Evolutionary conservation across 2,329 filamentous ascomycete genomes (phyloP).

Genomic region (Botrytis fragariae): DNA sequence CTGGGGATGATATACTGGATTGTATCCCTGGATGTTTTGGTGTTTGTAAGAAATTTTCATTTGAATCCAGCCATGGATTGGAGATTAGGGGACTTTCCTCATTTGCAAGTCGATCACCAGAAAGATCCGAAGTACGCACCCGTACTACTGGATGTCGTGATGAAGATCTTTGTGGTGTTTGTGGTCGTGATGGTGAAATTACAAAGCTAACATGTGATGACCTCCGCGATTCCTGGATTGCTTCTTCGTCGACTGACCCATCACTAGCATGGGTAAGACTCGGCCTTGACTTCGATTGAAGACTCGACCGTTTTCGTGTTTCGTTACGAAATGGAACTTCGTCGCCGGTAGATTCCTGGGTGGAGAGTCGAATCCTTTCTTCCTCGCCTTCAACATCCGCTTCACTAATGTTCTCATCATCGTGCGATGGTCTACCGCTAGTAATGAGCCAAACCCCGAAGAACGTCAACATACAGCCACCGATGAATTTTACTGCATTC

Average conservation of each 20-base stretch:
- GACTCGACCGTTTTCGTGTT: constrained; percentile 22
- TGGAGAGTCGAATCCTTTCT: constrained; percentile 58
- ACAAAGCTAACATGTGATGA: constrained; percentile 36
- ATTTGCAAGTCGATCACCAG: constrained; percentile 17
- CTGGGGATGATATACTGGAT: constrained; percentile 32
- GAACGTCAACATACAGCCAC: constrained; percentile 89
- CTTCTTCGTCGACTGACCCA: constrained; percentile 23
- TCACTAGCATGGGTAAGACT: constrained; percentile 25
- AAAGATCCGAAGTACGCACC: constrained; percentile 22
- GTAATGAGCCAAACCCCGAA: constrained; percentile 97
- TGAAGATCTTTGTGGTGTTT: constrained; percentile 30
- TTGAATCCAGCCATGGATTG: constrained; percentile 34
- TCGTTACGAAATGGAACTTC: constrained; percentile 22
- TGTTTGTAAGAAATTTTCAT: constrained; percentile 28
- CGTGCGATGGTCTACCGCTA: constrained; percentile 69
- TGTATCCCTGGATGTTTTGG: constrained; percentile 30
- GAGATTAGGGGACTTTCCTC: constrained; percentile 32
- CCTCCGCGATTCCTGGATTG: constrained; percentile 24
- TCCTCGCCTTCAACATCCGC: constrained; percentile 61
- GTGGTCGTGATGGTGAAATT: constrained; percentile 26
- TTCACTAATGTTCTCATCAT: constrained; percentile 58
- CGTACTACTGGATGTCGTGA: constrained; percentile 28
- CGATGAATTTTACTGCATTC: constrained; percentile 80
- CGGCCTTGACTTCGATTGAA: constrained; percentile 20
- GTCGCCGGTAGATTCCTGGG: constrained; percentile 46